These are phyloP conservation scores for Pythium volutum DNA, from an alignment of 352 stramenopile genomes.

Conservation along the genomic window DNA sequence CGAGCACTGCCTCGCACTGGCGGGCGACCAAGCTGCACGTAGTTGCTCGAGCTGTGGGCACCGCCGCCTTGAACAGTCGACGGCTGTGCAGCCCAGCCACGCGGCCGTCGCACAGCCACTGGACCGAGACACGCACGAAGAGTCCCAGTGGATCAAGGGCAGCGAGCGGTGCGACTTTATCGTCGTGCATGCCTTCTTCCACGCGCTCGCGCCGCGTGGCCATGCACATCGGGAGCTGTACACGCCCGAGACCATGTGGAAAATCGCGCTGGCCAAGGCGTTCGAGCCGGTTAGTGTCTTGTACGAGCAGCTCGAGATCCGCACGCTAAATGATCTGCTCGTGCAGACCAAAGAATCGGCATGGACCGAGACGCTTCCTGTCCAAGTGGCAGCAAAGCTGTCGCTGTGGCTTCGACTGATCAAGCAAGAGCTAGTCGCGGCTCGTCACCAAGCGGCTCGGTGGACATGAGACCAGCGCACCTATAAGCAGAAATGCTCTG, in stretches of 20 bases:
- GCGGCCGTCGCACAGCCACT: constrained; percentile 2
- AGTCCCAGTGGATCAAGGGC: constrained; percentile 15
- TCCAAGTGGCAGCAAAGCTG: constrained; percentile 28
- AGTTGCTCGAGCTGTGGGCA: constrained; percentile 35
- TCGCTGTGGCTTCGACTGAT: constrained; percentile 23
- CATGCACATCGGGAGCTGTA: constrained; percentile 30
- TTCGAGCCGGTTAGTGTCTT: constrained; percentile 26
- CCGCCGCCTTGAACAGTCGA: constrained; percentile 33
- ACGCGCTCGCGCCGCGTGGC: constrained; percentile 40
- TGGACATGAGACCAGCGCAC: too few relatives aligned
- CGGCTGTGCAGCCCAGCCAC: constrained; percentile 16
- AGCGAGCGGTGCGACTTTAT: constrained; percentile 44
- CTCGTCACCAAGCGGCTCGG: too few relatives aligned
- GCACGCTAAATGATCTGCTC: constrained; percentile 38
- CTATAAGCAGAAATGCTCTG: too few relatives aligned
- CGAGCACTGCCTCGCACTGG: constrained; percentile 38
- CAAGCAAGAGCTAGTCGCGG: constrained; percentile 9
- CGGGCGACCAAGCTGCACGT: background rate
- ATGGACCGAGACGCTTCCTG: constrained; percentile 18
- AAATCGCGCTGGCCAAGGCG: constrained; percentile 32
- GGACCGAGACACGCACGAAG: background rate
- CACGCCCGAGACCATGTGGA: constrained; percentile 35
- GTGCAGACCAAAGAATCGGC: background rate
- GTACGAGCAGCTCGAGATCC: constrained; percentile 27
- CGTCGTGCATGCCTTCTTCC: constrained; percentile 37